Evolutionary conservation across 495 filamentous ascomycete species (phyloP).

Genomic region (Penicillium pancosmium): DNA sequence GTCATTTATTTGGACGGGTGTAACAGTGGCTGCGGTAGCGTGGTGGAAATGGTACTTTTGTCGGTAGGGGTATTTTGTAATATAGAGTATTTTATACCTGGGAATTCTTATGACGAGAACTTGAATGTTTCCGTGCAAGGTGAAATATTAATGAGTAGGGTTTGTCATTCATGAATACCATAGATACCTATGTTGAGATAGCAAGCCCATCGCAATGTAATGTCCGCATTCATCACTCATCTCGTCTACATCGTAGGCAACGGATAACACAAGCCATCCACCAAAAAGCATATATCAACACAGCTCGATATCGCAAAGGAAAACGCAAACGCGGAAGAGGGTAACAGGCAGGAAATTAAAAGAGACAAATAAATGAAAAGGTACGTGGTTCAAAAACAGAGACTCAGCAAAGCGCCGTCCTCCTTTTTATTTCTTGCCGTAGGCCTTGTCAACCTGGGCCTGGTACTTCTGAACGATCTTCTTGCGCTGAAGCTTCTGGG

Average conservation of each 20-base stretch:
- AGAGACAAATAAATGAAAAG: conserved; percentile 13
- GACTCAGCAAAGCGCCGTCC: conserved; percentile 2
- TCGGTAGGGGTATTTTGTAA: background rate
- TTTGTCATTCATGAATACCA: background rate
- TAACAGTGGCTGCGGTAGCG: conserved; percentile 24
- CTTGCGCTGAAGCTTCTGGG: conserved; percentile 60
- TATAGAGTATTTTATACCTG: background rate
- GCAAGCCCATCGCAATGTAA: conserved; percentile 14
- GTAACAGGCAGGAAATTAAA: conserved; percentile 18
- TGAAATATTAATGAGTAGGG: background rate
- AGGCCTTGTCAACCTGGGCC: conserved; percentile 51
- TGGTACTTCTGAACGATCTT: conserved; percentile 52
- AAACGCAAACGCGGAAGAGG: conserved; percentile 20
- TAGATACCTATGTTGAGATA: conserved; percentile 3
- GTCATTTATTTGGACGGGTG: conserved; percentile 10
- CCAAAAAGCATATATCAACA: conserved; percentile 20
- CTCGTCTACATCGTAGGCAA: conserved; percentile 25
- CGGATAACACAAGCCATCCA: conserved; percentile 8
- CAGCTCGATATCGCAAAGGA: conserved; percentile 15
- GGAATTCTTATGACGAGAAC: background rate
- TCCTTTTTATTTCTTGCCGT: conserved; percentile 46
- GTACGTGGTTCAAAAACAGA: conserved; percentile 1
- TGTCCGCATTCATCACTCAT: conserved; percentile 27
- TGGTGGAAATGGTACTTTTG: conserved; percentile 17
- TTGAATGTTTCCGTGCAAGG: background rate